Conservation (phyloP, 2,329 filamentous ascomycete species). For the Teratosphaeria destructans region DNA sequence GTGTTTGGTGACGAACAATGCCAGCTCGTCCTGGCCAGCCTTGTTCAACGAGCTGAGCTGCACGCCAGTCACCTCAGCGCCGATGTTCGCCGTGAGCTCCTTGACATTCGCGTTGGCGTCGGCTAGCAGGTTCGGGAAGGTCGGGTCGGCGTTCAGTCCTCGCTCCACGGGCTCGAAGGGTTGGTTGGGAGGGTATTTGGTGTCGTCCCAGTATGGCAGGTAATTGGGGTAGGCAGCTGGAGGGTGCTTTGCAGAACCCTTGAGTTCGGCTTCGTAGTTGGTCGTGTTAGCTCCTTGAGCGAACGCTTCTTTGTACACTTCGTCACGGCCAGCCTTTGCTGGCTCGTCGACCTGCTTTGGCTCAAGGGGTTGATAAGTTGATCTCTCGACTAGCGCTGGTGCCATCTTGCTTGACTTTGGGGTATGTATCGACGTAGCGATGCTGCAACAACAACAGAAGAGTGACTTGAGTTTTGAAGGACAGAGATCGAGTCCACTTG, state of each 20-base stretch:
- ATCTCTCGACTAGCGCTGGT: constrained; percentile 32
- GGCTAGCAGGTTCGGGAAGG: constrained; percentile 58
- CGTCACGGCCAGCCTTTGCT: constrained; percentile 1
- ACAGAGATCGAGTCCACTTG: background rate
- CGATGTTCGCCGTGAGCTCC: constrained; percentile 63
- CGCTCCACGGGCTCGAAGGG: constrained; percentile 66
- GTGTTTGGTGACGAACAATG: constrained; percentile 62
- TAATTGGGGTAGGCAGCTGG: constrained; percentile 60
- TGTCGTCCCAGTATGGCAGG: constrained; percentile 22
- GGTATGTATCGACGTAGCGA: background rate
- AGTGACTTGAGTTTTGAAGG: background rate
- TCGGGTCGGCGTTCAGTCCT: constrained; percentile 61
- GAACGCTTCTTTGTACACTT: constrained; percentile 34
- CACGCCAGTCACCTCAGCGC: constrained; percentile 59
- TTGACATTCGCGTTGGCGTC: constrained; percentile 42
- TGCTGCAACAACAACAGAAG: too few species aligned
- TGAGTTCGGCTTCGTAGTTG: constrained; percentile 42
- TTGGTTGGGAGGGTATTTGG: constrained; percentile 52
- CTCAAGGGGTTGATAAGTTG: constrained; percentile 3
- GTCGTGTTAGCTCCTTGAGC: constrained; percentile 32
- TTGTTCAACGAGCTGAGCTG: constrained; percentile 59
- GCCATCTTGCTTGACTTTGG: constrained; percentile 25
- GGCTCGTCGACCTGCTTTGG: constrained; percentile 9
- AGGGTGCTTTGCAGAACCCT: constrained; percentile 43
- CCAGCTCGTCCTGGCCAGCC: constrained; percentile 66